A percentile compares a stretch with the other conserved stretches of the same genome.
Conservation (phyloP, 2,329 filamentous ascomycete species). For the Zymoseptoria tritici region DNA sequence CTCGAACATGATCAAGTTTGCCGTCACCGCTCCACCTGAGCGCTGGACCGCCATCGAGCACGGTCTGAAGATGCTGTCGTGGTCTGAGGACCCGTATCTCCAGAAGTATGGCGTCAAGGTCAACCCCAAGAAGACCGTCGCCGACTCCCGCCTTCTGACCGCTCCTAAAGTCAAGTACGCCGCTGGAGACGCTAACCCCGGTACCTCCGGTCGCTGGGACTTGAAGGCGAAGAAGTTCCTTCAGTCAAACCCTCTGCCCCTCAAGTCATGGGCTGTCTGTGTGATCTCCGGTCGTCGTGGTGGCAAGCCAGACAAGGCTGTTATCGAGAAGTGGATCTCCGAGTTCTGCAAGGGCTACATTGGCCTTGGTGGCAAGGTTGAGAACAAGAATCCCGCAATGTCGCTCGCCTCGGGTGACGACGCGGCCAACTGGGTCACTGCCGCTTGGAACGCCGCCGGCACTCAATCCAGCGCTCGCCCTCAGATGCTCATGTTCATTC, state of each 20-base stretch:
- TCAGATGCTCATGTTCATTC: conserved; percentile 72
- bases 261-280: conserved; percentile 70
- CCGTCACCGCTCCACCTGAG: conserved; percentile 65
- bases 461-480: conserved; percentile 51
- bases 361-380: conserved; percentile 53
- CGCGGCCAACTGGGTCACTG: conserved; percentile 26
- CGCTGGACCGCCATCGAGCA: conserved; percentile 62
- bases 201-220: conserved; percentile 73
- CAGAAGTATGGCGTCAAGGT: conserved; percentile 67
- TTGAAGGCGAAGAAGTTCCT: conserved; percentile 74
- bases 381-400: conserved; percentile 40
- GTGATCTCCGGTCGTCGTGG: conserved; percentile 53
- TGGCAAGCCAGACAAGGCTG: conserved; percentile 34
- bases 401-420: conserved; percentile 28
- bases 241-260: conserved; percentile 47
- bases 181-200: conserved; percentile 48
- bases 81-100: conserved; percentile 62
- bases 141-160: conserved; percentile 61
- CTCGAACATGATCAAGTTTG: conserved; percentile 83
- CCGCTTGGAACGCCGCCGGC: conserved; percentile 48
- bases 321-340: conserved; percentile 48
- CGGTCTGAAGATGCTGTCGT: conserved; percentile 61
- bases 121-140: conserved; percentile 52
- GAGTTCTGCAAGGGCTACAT: conserved; percentile 56
- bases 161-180: conserved; percentile 66